These are phyloP conservation scores for Colletotrichum endophyticum DNA, from an alignment of 2,329 filamentous ascomycete genomes.

Conservation along the genomic window DNA sequence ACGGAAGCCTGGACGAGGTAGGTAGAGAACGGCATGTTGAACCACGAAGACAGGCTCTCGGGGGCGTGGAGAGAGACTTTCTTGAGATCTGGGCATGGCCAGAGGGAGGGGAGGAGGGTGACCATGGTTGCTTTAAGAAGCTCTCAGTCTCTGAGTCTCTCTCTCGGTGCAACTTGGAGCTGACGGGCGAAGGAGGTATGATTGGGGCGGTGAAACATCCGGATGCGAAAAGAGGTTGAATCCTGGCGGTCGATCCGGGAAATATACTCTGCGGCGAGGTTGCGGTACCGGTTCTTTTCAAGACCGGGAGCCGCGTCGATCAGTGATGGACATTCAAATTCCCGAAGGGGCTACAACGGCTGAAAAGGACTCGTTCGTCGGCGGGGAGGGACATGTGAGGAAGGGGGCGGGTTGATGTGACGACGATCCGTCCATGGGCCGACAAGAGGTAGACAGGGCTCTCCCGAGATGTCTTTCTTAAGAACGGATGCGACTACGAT, in stretches of 20 bases:
- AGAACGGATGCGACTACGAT: background rate
- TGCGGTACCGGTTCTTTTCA: background rate
- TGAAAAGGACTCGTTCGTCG: background rate
- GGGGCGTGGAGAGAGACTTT: background rate
- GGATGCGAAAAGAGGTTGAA: background rate
- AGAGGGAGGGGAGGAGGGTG: slow-evolving; percentile 4
- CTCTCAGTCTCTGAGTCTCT: background rate
- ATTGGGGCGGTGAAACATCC: background rate
- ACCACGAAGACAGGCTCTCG: background rate
- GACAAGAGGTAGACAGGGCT: background rate
- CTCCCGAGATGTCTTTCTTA: slow-evolving; percentile 5
- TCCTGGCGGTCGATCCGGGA: slow-evolving; percentile 2
- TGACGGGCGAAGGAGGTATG: background rate
- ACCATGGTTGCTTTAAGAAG: slow-evolving; percentile 15
- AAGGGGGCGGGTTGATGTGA: background rate
- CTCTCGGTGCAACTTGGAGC: background rate
- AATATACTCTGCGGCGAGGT: background rate
- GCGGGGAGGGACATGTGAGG: background rate
- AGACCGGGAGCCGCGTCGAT: slow-evolving; percentile 12
- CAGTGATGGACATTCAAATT: background rate
- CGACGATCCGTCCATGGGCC: slow-evolving; percentile 10
- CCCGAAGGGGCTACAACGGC: background rate
- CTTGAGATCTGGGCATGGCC: background rate
- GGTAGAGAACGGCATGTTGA: slow-evolving; percentile 10
- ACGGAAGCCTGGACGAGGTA: slow-evolving; percentile 16